phyloP scores from a whole-genome alignment of 441 rosid genomes.

The Mallotus repandus region DNA sequence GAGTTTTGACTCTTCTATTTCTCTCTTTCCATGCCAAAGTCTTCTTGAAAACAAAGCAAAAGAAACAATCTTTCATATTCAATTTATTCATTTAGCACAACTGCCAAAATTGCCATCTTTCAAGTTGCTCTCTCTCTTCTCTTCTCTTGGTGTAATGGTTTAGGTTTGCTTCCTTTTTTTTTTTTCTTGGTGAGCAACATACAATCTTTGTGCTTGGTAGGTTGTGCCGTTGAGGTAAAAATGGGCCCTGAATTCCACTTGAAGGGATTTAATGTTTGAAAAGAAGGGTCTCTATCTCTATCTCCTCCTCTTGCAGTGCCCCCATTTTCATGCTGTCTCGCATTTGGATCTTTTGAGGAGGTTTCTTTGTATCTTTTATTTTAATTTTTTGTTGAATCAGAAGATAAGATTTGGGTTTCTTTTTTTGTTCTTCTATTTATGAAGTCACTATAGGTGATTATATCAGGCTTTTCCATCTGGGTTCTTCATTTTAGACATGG shows the following conservation, averaged over 20 bases:
- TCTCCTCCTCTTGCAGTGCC: conserved; percentile 32
- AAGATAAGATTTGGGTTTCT: conserved; percentile 28
- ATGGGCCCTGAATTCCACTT: conserved; percentile 77
- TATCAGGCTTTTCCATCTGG: conserved; percentile 28
- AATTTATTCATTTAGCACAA: conserved; percentile 29
- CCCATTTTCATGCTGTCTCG: conserved; percentile 47
- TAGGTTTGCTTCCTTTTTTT: conserved; percentile 36
- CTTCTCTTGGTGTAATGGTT: conserved; percentile 28
- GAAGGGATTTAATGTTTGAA: conserved; percentile 36
- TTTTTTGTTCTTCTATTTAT: background rate
- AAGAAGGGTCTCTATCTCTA: conserved; percentile 31
- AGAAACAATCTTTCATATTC: conserved; percentile 30
- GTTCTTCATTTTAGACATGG: conserved; percentile 32
- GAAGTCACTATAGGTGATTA: conserved; percentile 17
- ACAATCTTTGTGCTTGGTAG: conserved; percentile 51
- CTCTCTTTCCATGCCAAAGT: conserved; percentile 6
- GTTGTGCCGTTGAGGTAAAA: conserved; percentile 55
- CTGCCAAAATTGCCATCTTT: conserved; percentile 37
- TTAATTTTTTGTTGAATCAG: background rate
- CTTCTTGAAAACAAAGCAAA: background rate
- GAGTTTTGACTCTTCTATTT: conserved; percentile 7
- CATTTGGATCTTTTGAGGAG: conserved; percentile 29
- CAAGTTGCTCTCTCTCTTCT: conserved; percentile 15
- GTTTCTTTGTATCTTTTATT: background rate
- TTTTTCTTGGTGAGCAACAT: conserved; percentile 24